Base-by-base conservation (phyloP, 768 basidiomycete species). In the Clitopilus hobsonii region DNA sequence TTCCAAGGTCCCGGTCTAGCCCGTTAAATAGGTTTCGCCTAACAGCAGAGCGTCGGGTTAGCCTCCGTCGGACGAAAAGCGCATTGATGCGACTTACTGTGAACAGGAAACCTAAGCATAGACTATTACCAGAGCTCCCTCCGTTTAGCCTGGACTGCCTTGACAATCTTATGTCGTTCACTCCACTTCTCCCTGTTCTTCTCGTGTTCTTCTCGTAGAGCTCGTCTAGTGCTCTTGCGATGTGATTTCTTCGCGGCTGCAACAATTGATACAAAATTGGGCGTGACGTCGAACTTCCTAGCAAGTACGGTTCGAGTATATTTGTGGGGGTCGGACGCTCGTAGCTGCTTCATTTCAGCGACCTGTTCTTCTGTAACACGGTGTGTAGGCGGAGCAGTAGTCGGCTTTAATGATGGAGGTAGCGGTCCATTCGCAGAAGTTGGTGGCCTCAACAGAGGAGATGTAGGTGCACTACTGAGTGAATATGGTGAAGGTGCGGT, bases 401-500 rank as follows among this genome's bases (percentile, higher is more conserved):
- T 71, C 25, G 78, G 74, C 16, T 79, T 77, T 45, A 78, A 69
- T 18, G 74, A 60, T 0, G 83, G 85, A 1, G 83, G 84, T 5
- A 79, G 69, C 13, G 74, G 71, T 0, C 61, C 63, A 2, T 57
- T 58, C 10, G 61, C 57, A 3, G 62, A 57, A 8, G 71, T 61
- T 6, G 66, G 51, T 5, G 71, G 63, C 0, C 73, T 73, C 14
- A 93, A 78, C 4, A 93, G 74, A 0, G 91, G 88, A 0, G 91
- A 94, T 5, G 80, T 69, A 8, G 91, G 91, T 7, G 78, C 74
- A 5, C 82, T 83, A 5, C 83, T 85, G 54, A 84, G 80, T 18
- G 91, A 94, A 56, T 76, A 73, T 2, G 90, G 89, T 16, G 89
- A 77, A 7, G 88, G 86, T 8, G 85, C 80, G 8, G 86, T 83